A percentile compares a stretch with the other conserved stretches of the same genome.
Evolutionary conservation across 1,139 yeast species (phyloP).

Genomic region (Suhomyces guaymorum): DNA sequence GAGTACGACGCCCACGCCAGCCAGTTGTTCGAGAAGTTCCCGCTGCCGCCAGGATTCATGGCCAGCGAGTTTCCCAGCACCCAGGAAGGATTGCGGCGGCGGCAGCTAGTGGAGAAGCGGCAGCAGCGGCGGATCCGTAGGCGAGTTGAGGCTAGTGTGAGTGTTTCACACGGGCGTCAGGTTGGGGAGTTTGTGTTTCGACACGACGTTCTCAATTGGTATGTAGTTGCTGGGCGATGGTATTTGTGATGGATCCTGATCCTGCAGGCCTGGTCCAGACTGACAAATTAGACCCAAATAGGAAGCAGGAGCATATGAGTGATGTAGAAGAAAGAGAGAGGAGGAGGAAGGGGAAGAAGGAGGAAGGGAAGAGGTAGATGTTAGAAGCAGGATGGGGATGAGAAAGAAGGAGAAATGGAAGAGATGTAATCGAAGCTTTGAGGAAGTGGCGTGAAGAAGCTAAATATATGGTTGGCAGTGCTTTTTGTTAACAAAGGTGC

Average conservation of each 20-base stretch:
- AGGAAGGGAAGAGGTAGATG: no score
- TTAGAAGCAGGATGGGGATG: no score
- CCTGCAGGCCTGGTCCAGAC: no score
- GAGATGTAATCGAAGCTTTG: no score
- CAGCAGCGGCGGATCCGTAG: constrained; percentile 17
- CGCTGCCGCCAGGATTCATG: constrained; percentile 68
- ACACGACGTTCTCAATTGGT: constrained; percentile 19
- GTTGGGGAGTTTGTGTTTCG: constrained; percentile 22
- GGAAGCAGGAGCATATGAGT: no score
- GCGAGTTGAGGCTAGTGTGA: constrained; percentile 15
- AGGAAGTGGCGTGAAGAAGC: no score
- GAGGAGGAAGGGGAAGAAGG: no score
- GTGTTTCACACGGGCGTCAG: constrained; percentile 16
- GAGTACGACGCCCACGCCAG: constrained; percentile 17
- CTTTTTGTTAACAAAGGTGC: constrained; percentile 6
- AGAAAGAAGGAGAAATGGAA: no score
- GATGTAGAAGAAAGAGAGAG: no score
- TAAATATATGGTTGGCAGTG: no score
- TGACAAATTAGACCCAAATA: no score
- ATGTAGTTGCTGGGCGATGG: constrained; percentile 15
- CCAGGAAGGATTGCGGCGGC: constrained; percentile 38
- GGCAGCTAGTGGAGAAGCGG: constrained; percentile 15
- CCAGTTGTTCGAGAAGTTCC: constrained; percentile 45
- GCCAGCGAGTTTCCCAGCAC: constrained; percentile 63
- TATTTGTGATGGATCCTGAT: constrained; percentile 3